Evolutionary conservation across 2,329 filamentous ascomycete species (phyloP), one percentile per base, ranked within the genome.

Genomic region (Colletotrichum cordylinicola): DNA sequence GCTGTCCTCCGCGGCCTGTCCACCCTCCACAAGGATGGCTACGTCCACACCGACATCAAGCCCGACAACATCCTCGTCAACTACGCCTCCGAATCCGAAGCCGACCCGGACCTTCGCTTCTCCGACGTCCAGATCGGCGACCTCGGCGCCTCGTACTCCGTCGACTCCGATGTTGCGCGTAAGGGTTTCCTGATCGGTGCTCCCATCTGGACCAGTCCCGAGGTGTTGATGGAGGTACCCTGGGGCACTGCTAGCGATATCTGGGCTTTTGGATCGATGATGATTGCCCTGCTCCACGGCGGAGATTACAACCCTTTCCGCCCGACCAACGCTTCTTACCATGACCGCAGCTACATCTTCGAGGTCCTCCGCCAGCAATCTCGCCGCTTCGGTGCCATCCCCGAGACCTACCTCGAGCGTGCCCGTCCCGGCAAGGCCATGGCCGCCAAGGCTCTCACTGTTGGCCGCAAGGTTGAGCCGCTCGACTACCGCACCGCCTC

Each of bases 211-310:
- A 76, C 74, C 8, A 73, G 70, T 35, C 74, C 74, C 2, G 74
- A 76, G 35, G 74, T 76, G 13, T 48, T 76, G 13, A 76, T 76
- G 74, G 74, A 76, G 48, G 74, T 76, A 6, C 74, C 74, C 12
- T 76, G 74, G 74, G 93, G 93, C 74, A 93, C 91, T 15, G 93
- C 93, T 79, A 92, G 94, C 62, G 95, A 97, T 79, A 95, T 96
- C 69, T 97, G 95, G 95, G 94, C 95, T 4, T 96, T 95, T 81
- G 95, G 94, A 2, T 94, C 94, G 77, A 94, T 96, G 83, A 76
- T 76, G 74, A 76, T 76, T 18, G 74, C 74, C 3, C 70, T 76
- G 3, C 65, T 76, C 6, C 74, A 76, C 16, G 74, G 74, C 21
- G 74, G 74, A 58, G 74, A 76, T 29, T 76, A 76, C 74, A 76